These are phyloP conservation scores for Breynia disticha DNA, from an alignment of 441 rosid species.

Conservation along the genomic window DNA sequence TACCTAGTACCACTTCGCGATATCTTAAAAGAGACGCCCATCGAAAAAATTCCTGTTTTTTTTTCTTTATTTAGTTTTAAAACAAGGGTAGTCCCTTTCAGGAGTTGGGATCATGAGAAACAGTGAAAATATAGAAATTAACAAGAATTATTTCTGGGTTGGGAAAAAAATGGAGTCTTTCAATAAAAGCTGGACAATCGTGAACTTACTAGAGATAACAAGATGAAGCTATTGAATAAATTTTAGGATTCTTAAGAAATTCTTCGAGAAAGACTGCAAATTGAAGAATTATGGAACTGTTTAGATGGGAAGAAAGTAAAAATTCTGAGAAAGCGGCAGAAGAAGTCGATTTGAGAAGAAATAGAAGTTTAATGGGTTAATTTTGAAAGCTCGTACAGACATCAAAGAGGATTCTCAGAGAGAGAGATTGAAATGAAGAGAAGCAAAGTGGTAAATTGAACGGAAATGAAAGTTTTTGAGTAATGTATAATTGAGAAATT, in stretches of 20 bases:
- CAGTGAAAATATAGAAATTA: not conserved
- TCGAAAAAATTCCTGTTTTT: conserved; percentile 15
- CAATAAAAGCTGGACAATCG: not conserved
- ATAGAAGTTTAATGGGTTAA: too few species aligned
- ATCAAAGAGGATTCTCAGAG: too few species aligned
- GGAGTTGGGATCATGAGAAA: conserved; percentile 8
- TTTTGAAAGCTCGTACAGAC: too few species aligned
- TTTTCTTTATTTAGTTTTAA: not conserved
- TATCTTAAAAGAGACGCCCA: conserved; percentile 88
- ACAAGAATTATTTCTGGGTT: not conserved
- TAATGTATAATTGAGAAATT: too few species aligned
- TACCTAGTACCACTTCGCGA: conserved; percentile 63
- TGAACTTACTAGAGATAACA: not conserved
- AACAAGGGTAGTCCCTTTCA: not conserved
- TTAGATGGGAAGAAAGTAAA: conserved; percentile 7
- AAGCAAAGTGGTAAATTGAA: too few species aligned
- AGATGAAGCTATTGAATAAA: not conserved
- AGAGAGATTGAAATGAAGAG: too few species aligned
- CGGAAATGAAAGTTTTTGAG: too few species aligned
- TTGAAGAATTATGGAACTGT: not conserved
- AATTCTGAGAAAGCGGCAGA: not conserved
- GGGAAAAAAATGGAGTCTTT: not conserved
- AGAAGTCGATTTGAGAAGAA: not conserved
- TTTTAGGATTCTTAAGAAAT: not conserved
- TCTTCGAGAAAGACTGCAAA: too few species aligned